Base-by-base conservation (phyloP, 768 basidiomycete species). In the Psilocybe tampanensis region DNA sequence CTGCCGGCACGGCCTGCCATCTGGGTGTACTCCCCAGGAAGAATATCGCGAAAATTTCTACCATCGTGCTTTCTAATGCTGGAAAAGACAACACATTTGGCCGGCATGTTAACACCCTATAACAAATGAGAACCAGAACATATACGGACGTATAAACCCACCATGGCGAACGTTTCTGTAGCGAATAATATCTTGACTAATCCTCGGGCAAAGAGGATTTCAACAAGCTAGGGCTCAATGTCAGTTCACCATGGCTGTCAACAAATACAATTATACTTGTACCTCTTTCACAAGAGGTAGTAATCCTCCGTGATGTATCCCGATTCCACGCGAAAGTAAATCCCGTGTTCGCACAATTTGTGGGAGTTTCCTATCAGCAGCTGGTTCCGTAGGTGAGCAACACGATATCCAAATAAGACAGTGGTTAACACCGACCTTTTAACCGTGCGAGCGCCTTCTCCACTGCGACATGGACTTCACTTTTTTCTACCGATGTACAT, bases 91-190 rank as follows among this genome's bases (percentile, higher is more conserved):
- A 99, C 97, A 65, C 89, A 95, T 79, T 87, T 90, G 2, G 97
- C 94, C 18, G 97, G 97, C 97, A 99, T 99, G 72, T 99, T 99
- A 53, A 99, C 97, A 47, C 97, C 97, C 95, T 98, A 33, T 13
- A 44, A 26, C 17, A 47, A 2, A 41, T 36, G 15, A 44, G 58
- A 56, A 29, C 12, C n/a, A 34, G 29, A 11, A 36, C 22, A 4
- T 34, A 26, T 12, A 32, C 5, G 45, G 22, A n/a, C 6, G 18
- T 17, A n/a, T 44, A 12, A 4, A 52, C n/a, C 66, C 78, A 94
- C 95, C 96, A 99, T 98, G 0, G 96, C 96, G 70, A 99, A 99
- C 0, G 97, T 99, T 74, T 99, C 97, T 4, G 97, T 99, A 1
- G 97, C 97, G 69, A 99, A 99, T 7, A 99, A 76, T 19, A 97